A percentile compares a stretch with the other conserved stretches of the same genome.
phyloP scores from a whole-genome alignment of 352 stramenopile genomes.

The Globisporangium paroecandrum region DNA sequence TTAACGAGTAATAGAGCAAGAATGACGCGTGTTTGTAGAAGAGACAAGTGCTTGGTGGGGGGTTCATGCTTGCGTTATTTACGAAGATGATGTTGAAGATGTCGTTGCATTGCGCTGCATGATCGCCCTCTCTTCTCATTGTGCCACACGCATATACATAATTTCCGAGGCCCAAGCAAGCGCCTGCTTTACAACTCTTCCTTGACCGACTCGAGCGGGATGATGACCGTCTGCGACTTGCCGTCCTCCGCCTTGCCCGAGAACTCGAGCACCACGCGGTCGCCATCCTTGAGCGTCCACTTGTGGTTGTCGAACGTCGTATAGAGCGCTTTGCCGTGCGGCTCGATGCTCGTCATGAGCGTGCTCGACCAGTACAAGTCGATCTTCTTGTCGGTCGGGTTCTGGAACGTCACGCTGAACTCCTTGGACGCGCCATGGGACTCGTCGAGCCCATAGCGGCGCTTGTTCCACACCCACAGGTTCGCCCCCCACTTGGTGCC shows the following conservation, averaged over 20 bases:
- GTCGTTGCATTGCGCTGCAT: background rate
- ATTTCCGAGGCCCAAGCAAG: constrained; percentile 1
- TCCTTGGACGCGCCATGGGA: constrained; percentile 22
- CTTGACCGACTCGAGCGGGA: constrained; percentile 37
- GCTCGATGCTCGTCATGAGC: constrained; percentile 60
- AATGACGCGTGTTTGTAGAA: background rate
- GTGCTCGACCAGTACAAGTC: constrained; percentile 66
- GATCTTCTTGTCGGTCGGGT: constrained; percentile 49
- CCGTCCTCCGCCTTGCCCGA: constrained; percentile 43
- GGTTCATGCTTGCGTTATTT: background rate
- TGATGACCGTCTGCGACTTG: constrained; percentile 41
- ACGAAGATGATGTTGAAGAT: background rate
- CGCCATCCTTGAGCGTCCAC: constrained; percentile 62
- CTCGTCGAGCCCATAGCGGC: constrained; percentile 59
- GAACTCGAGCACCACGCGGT: constrained; percentile 53
- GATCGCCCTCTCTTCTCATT: background rate
- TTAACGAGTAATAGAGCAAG: constrained; percentile 10
- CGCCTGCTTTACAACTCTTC: constrained; percentile 37
- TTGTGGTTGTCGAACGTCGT: constrained; percentile 64
- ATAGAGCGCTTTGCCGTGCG: constrained; percentile 45
- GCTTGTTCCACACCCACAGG: constrained; percentile 96
- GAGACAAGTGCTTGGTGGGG: background rate
- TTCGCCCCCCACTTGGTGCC: constrained; percentile 96
- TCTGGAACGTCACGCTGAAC: constrained; percentile 66
- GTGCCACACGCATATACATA: constrained; percentile 11